phyloP scores from a whole-genome alignment of 768 basidiomycete genomes.

The Leccinum imitatum region DNA sequence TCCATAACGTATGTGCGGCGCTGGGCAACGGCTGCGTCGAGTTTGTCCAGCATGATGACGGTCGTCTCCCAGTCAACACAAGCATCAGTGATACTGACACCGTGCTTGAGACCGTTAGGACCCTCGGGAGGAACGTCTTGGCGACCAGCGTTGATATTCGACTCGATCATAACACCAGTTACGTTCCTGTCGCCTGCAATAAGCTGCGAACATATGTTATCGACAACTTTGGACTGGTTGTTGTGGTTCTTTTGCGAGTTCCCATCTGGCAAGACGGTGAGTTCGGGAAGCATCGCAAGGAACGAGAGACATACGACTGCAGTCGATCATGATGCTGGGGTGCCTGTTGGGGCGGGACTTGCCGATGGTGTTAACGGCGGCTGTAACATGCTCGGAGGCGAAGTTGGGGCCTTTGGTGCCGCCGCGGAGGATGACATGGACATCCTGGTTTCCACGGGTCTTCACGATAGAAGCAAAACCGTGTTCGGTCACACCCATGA shows the following conservation, averaged over 20 bases:
- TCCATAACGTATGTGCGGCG: conserved; percentile 29
- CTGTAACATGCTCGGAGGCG: conserved; percentile 65
- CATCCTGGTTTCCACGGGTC: conserved; percentile 80
- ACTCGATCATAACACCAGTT: conserved; percentile 97
- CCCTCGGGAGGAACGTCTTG: conserved; percentile 85
- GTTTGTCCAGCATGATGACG: conserved; percentile 65
- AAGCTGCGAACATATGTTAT: conserved; percentile 73
- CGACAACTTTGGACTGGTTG: conserved; percentile 84
- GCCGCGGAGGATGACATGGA: conserved; percentile 95
- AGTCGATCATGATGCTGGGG: conserved; percentile 87
- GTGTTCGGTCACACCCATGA: conserved; percentile 90
- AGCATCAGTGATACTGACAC: conserved; percentile 89
- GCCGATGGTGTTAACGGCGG: conserved; percentile 58
- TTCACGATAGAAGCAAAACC: conserved; percentile 95
- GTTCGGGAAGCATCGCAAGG: background rate
- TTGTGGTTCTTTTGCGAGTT: conserved; percentile 95
- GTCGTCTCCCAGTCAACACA: conserved; percentile 88
- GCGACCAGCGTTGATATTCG: conserved; percentile 85
- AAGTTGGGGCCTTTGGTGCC: conserved; percentile 92
- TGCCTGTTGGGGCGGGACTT: conserved; percentile 55
- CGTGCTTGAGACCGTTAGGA: conserved; percentile 66
- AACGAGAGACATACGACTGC: conserved; percentile 56
- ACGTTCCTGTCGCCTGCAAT: conserved; percentile 64
- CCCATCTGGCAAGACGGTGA: conserved; percentile 55
- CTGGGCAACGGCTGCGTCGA: conserved; percentile 49